Percentiles rank a stretch among this genome's conserved stretches.
Evolutionary conservation across 1,139 yeast genomes (phyloP).

Genomic region (Lodderomyces elongisporus): DNA sequence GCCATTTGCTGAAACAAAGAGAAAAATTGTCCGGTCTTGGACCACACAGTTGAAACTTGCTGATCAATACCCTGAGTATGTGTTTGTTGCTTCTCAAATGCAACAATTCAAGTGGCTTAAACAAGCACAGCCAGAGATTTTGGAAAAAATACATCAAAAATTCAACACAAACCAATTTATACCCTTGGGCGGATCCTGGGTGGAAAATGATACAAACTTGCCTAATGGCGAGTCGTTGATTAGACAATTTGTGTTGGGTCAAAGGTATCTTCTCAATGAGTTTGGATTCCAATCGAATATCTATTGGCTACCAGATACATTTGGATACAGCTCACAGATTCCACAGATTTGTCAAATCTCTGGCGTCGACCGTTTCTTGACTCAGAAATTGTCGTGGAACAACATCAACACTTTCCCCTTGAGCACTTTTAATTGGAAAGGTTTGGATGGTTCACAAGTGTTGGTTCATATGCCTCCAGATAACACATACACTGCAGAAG

Average conservation of each 20-base stretch:
- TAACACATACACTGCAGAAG: slow-evolving; percentile 89
- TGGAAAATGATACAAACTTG: slow-evolving; percentile 91
- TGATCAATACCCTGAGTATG: slow-evolving; percentile 86
- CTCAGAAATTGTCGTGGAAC: slow-evolving; percentile 95
- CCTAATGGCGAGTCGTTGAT: slow-evolving; percentile 89
- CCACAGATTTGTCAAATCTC: slow-evolving; percentile 88
- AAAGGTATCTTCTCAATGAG: slow-evolving; percentile 70
- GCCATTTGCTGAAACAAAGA: slow-evolving; percentile 95
- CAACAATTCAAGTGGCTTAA: slow-evolving; percentile 93
- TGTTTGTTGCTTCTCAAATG: slow-evolving; percentile 92
- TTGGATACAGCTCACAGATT: slow-evolving; percentile 91
- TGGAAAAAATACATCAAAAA: slow-evolving; percentile 56
- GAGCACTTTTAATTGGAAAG: slow-evolving; percentile 91
- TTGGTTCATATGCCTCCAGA: slow-evolving; percentile 98
- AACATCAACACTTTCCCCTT: slow-evolving; percentile 87
- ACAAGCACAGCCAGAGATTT: slow-evolving; percentile 79
- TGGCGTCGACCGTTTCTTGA: slow-evolving; percentile 77
- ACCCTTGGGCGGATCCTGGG: slow-evolving; percentile 97
- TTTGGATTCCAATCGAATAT: slow-evolving; percentile 72
- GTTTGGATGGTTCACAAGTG: slow-evolving; percentile 88
- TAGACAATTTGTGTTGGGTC: slow-evolving; percentile 88
- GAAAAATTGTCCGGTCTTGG: slow-evolving; percentile 93
- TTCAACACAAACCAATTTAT: slow-evolving; percentile 71
- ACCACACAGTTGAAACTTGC: slow-evolving; percentile 83
- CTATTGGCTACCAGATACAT: slow-evolving; percentile 96